These are phyloP conservation scores for Curvularia spicifera DNA, from an alignment of 2,329 filamentous ascomycete species.

Conservation along the genomic window DNA sequence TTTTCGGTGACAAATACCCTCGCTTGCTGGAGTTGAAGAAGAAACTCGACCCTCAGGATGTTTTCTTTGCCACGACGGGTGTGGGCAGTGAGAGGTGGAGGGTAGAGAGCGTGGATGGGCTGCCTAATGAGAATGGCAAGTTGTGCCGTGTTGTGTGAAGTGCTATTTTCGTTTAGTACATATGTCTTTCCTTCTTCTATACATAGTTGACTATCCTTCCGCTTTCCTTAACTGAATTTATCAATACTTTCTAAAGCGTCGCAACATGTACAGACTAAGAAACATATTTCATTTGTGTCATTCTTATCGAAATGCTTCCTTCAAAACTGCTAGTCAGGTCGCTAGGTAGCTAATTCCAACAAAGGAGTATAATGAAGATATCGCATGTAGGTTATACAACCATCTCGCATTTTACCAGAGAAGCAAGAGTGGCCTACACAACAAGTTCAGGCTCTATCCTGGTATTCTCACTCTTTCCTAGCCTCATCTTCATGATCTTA, in stretches of 20 bases:
- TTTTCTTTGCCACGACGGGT: constrained; percentile 44
- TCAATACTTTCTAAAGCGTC: not conserved
- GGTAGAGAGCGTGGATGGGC: constrained; percentile 43
- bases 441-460: not conserved
- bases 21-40: constrained; percentile 37
- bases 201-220: not conserved
- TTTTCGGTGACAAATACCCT: constrained; percentile 44
- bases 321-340: not conserved
- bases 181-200: not conserved
- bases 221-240: not conserved
- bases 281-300: not conserved
- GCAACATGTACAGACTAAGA: not conserved
- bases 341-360: not conserved
- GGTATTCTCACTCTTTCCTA: not conserved
- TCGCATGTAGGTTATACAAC: not conserved
- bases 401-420: not conserved
- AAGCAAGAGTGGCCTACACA: not conserved
- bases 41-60: constrained; percentile 44
- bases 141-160: constrained; percentile 33
- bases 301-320: not conserved
- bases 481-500: not conserved
- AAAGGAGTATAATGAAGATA: not conserved
- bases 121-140: constrained; percentile 48
- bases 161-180: not conserved
- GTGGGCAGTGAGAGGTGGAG: constrained; percentile 46